A percentile compares a stretch with the other conserved stretches of the same genome.
These are phyloP conservation scores for Yamadazyma sp. DNA, from an alignment of 1,139 yeast species.

Conservation along the genomic window DNA sequence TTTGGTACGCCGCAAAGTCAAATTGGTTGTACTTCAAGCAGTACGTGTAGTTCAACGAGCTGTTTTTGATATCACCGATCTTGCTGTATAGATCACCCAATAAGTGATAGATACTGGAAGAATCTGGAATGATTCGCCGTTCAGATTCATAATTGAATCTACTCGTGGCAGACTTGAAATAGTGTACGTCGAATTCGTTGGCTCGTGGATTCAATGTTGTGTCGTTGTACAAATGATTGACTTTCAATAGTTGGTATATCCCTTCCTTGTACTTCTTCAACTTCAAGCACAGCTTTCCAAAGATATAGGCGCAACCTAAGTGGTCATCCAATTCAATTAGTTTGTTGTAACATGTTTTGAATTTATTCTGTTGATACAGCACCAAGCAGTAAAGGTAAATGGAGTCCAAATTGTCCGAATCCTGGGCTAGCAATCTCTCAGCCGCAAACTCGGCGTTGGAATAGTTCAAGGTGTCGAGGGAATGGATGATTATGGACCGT, in stretches of 20 bases:
- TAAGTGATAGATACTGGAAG: slow-evolving; percentile 61
- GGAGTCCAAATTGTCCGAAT: slow-evolving; percentile 51
- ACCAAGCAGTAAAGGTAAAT: slow-evolving; percentile 65
- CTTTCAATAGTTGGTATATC: slow-evolving; percentile 49
- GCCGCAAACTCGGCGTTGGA: slow-evolving; percentile 79
- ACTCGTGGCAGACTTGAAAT: slow-evolving; percentile 24
- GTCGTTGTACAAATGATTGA: slow-evolving; percentile 38
- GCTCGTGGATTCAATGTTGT: slow-evolving; percentile 13
- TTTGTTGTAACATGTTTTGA: slow-evolving; percentile 58
- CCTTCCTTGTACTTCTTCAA: slow-evolving; percentile 64
- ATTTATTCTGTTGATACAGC: slow-evolving; percentile 53
- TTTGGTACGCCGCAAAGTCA: slow-evolving; percentile 84
- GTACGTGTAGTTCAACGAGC: slow-evolving; percentile 65
- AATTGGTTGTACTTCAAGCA: slow-evolving; percentile 75
- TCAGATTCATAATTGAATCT: slow-evolving; percentile 35
- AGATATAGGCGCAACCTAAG: slow-evolving; percentile 70
- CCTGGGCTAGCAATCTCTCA: slow-evolving; percentile 67
- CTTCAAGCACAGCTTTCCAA: slow-evolving; percentile 63
- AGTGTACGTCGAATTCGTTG: slow-evolving; percentile 9
- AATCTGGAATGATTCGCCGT: slow-evolving; percentile 55
- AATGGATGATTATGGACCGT: slow-evolving; percentile 61
- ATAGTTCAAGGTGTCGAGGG: slow-evolving; percentile 68
- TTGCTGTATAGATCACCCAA: slow-evolving; percentile 69
- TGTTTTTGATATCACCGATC: slow-evolving; percentile 60
- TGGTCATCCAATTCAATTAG: slow-evolving; percentile 45